Evolutionary conservation across 331 rosid genomes (phyloP), one percentile per base, ranked within the genome.

Genomic region (Malus hybrid): DNA sequence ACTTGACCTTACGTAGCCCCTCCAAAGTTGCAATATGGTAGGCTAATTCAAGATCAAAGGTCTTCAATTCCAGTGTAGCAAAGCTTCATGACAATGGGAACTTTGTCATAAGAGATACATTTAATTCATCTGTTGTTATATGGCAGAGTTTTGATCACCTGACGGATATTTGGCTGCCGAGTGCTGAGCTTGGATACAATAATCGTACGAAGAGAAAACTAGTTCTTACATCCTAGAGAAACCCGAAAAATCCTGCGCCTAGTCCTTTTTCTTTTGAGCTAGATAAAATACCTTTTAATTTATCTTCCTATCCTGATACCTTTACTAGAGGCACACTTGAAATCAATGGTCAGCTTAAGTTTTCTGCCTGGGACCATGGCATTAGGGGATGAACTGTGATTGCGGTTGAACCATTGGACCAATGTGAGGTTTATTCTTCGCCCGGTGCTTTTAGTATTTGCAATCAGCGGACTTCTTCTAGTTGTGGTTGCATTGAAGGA

Each of bases 81-180:
- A 65, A 15, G 59, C 83, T 84, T 54, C 74, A 78, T 11, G 70
- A 76, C 6, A 61, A 50, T 67, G 86, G 79, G 16, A 79, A 85
- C 66, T 73, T 81, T 12, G 65, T 85, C 11, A 12, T 81, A 29
- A 75, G 46, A 56, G 66, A 73, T 12, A 74, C 27, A 65, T 79
- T 29, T 5, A n/a, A 67, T 60, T 20, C 34, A 2, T 22, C 76
- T 15, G 4, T 2, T 13, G 61, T 63, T 29, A 28, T 42, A 22
- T 84, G 85, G 87, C 78, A 80, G 73, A 83, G 87, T 71, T 80
- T 83, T 3, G 71, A 80, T 55, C 72, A 83, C 67, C 87, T 74
- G 46, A 83, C 76, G 1, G 57, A 84, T 76, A 77, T 83, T 20
- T 77, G 76, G 85, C 67, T 80, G 9, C 87, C 81, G 0, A 80